Evolutionary conservation across 164 flowering plant genomes (phyloP).

Genomic region (Santalum album): DNA sequence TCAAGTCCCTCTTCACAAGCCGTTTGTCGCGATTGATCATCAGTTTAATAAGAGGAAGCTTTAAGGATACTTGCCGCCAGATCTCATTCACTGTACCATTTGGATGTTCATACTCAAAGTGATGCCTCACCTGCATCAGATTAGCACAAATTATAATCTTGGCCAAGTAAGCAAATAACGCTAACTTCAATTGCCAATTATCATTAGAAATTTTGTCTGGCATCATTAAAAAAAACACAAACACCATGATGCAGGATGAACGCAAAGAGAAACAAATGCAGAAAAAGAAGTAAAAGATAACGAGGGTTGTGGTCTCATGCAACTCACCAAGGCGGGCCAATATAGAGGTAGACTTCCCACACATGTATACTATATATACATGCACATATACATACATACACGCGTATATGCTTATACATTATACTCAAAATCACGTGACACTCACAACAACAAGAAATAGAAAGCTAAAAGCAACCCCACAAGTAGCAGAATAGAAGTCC

Average conservation of each 20-base stretch:
- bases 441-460: background rate
- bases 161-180: too few relatives aligned
- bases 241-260: background rate
- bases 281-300: too few relatives aligned
- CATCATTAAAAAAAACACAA: background rate
- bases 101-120: slow-evolving; percentile 67
- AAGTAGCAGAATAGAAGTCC: background rate
- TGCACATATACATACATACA: too few relatives aligned
- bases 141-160: too few relatives aligned
- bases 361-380: too few relatives aligned
- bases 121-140: slow-evolving; percentile 53
- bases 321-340: too few relatives aligned
- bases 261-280: too few relatives aligned
- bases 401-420: too few relatives aligned
- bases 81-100: slow-evolving; percentile 83
- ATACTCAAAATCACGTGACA: background rate
- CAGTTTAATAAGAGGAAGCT: slow-evolving; percentile 66
- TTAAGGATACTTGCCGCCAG: slow-evolving; percentile 84
- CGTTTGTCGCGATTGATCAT: slow-evolving; percentile 90
- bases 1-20: slow-evolving; percentile 43
- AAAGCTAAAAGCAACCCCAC: background rate
- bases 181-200: too few relatives aligned
- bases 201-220: too few relatives aligned
- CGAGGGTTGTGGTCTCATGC: too few relatives aligned
- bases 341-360: too few relatives aligned